Conservation (phyloP, 2,329 filamentous ascomycete species). For the Piedraia hortae region DNA sequence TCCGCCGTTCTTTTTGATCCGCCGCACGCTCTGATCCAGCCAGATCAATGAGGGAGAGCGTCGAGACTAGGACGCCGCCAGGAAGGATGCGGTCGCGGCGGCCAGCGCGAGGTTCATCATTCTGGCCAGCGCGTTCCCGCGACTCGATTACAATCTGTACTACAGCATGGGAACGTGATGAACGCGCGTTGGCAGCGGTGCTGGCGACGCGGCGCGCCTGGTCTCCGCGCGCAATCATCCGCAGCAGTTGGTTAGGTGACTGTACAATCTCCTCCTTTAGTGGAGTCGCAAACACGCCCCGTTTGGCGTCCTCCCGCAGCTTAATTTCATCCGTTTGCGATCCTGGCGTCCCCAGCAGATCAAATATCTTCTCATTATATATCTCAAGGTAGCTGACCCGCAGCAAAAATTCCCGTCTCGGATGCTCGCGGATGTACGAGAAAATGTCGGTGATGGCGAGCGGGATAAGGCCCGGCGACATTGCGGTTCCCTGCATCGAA, state of each 20-base stretch:
- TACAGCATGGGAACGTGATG: constrained; percentile 90
- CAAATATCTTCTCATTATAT: constrained; percentile 94
- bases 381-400: constrained; percentile 96
- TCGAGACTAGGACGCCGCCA: constrained; percentile 83
- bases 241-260: constrained; percentile 76
- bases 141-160: constrained; percentile 98
- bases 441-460: constrained; percentile 97
- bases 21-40: constrained; percentile 90
- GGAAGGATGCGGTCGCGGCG: constrained; percentile 34
- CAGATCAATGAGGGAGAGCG: constrained; percentile 80
- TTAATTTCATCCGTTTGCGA: constrained; percentile 76
- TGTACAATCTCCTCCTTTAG: constrained; percentile 97
- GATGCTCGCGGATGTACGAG: constrained; percentile 93
- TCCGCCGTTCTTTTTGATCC: constrained; percentile 75
- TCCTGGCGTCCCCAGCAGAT: constrained; percentile 40
- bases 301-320: constrained; percentile 79
- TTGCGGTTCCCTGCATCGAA: constrained; percentile 94
- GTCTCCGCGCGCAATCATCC: constrained; percentile 86
- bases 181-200: constrained; percentile 89
- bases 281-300: constrained; percentile 85
- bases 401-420: constrained; percentile 74
- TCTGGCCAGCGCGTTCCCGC: constrained; percentile 39
- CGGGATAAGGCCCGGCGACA: constrained; percentile 85
- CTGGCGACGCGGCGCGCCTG: constrained; percentile 71
- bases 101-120: constrained; percentile 30